phyloP scores from a whole-genome alignment of 164 flowering plant genomes.

The Chimonanthus praecox region DNA sequence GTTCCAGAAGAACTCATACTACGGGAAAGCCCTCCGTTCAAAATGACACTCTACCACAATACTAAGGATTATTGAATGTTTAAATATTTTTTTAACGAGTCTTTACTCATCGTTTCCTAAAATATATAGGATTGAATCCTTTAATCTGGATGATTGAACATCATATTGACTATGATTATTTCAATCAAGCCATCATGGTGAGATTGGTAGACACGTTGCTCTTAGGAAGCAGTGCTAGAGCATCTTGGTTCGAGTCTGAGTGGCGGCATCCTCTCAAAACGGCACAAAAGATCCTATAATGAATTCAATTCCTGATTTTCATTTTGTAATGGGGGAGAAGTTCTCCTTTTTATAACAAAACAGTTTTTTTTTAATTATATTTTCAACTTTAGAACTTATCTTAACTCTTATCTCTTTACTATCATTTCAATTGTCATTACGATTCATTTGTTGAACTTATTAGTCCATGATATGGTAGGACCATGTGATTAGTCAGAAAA shows the following conservation, averaged over 20 bases:
- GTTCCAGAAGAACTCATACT: too few relatives aligned
- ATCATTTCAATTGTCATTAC: neutral
- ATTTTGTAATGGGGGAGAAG: neutral
- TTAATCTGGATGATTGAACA: neutral
- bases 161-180: neutral
- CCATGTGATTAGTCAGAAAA: neutral
- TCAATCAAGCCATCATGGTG: slow-evolving; percentile 4
- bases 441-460: neutral
- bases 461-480: neutral
- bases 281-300: slow-evolving; percentile 1
- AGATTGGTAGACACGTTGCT: slow-evolving; percentile 1
- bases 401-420: neutral
- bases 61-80: too few relatives aligned
- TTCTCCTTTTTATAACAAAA: too few relatives aligned
- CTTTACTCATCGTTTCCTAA: too few relatives aligned
- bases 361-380: neutral
- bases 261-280: slow-evolving; percentile 3
- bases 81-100: too few relatives aligned
- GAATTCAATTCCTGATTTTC: neutral
- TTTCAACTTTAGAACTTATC: neutral
- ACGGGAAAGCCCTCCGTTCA: too few relatives aligned
- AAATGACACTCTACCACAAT: too few relatives aligned
- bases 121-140: too few relatives aligned
- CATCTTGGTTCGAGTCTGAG: slow-evolving; percentile 10
- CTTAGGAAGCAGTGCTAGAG: slow-evolving; percentile 8